Base-by-base conservation (phyloP, 2,329 filamentous ascomycete species). In the Laburnicola sp. region DNA sequence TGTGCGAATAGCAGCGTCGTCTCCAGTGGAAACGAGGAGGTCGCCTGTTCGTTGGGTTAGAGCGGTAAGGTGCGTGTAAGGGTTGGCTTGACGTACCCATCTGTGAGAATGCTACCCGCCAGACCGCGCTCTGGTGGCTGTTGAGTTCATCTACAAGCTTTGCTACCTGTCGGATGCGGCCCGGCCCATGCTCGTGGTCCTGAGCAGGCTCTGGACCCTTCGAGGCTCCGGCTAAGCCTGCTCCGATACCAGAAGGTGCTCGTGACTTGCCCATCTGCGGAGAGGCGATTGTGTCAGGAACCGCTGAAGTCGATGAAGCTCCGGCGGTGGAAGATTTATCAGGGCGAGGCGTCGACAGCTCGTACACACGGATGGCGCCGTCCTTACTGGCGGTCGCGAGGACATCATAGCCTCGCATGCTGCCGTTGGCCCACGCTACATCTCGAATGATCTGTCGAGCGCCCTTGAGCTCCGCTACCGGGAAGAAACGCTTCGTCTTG, bases 351-450 rank as follows among this genome's bases (percentile, higher is more conserved):
- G 87, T 88, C 31, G 86, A 84, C 16, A 96, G 72, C 62, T 93
- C 86, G 66, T 95, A 96, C n/a, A 99, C 87, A 35, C 93, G 83
- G 35, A 97, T 85, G 62, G 85, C 86, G 2, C 94, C 93, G 69
- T 99, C 94, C 72, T 95, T 95, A 69, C 90, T 94, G 2, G 91
- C 93, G 4, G 92, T 95, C 2, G 93, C 94, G 62, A 97, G 82
- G 50, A 93, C 82, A 71, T 99, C 94, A 70, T 90, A 93, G 1
- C 93, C 93, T 34, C 92, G 80, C 63, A 95, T 91, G 58, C 91
- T 95, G 9, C 91, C 93, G 41, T 91, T 88, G 1, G 93, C 91
- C 94, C 94, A 99, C 2, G 90, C 87, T 1, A 97, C 83, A 69
- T 97, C 92, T 41, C 93, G 82, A 5, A 97, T 88, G 34, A 97